Base-by-base conservation (phyloP, 1,284 basidiomycete genomes). In the Coniferiporia weirii region DNA sequence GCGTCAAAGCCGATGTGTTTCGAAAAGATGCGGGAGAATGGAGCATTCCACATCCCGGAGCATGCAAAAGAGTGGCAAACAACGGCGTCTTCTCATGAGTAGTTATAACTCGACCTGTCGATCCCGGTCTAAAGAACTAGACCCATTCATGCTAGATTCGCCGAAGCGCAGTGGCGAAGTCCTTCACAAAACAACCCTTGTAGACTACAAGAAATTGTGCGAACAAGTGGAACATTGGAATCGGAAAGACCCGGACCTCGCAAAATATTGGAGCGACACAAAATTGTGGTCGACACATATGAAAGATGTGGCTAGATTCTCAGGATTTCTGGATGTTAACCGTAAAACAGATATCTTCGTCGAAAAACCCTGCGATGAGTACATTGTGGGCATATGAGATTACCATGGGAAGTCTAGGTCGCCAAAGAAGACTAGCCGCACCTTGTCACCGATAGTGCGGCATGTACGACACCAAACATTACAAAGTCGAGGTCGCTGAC, bases 1-100 rank as follows among this genome's bases (percentile, higher is more conserved):
- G 71, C 4, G 72, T 85, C 36, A 76, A 75, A 56, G 17, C 38
- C 0, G 60, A 65, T 0, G 65, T 79, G 4, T 76, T 77, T 40
- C 55, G 72, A 0, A 35, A 57, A 1, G 79, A 84, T 61, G 57
- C 27, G 45, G 17, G 56, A 64, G 54, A 38, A 12, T 80, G 71
- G 63, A 65, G 66, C 12, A 10, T 34, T 6, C 57, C 58, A 27
- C 57, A 60, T 15, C 68, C 0, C 66, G 66, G 59, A 75, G 72
- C 63, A 58, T 53, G 45, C 61, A 55, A 45, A 63, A 54, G 15
- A 38, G 63, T 10, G 65, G 48, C n/a, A 55, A 61, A 53, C 38
- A 13, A 6, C 15, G 34, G 12, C 27, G 38, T 15, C 47, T 47
- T 40, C 38, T 40, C 51, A 35, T 51, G 10, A 40, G 35, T 34